Base-by-base conservation (phyloP, 257 asterid genomes). In the Plantago elongata region DNA sequence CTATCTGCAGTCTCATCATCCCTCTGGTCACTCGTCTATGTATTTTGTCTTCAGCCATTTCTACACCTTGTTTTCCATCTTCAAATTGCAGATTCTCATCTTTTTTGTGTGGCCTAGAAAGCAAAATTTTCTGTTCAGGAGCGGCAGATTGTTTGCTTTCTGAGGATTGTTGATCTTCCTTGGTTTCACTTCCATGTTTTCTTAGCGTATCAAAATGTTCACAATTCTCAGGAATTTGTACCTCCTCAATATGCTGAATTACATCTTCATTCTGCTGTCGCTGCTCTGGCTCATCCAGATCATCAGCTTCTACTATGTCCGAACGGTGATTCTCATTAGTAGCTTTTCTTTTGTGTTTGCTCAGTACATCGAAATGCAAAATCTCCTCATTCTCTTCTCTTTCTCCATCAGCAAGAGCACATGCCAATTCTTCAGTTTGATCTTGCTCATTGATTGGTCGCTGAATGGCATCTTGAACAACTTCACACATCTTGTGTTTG, bases 361-460 rank as follows among this genome's bases (percentile, higher is more conserved):
- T 40, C 54, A 3, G 52, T 18, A 22, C 45, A 52, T 22, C 61
- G 17, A 14, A 43, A 64, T 17, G 45, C 7, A 42, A 9, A 5
- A 17, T 27, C 61, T 22, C 69, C 14, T 45, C 45, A 17, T 51
- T 43, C 34, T 27, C 46, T 52, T 27, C 44, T 27, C 13, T 12
- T 13, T 27, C 55, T 45, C 22, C 34, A 37, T 45, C 29, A 2
- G 48, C 45, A 18, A 17, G 17, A 47, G n/a, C 30, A 18, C 65
- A 46, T 45, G 30, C 55, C 55, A 5, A 13, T 27, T 61, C 45
- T 15, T 54, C 56, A 29, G 47, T 45, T 65, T 65, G 62, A 65
- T 65, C 42, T 27, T 9, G 55, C 47, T 44, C 55, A 47, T 18
- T 46, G 71, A 47, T 30, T n/a, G 13, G 60, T 60, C 60, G 48